These are phyloP conservation scores for Crataegus laevigata DNA, from an alignment of 306 rosid genomes.

Conservation along the genomic window DNA sequence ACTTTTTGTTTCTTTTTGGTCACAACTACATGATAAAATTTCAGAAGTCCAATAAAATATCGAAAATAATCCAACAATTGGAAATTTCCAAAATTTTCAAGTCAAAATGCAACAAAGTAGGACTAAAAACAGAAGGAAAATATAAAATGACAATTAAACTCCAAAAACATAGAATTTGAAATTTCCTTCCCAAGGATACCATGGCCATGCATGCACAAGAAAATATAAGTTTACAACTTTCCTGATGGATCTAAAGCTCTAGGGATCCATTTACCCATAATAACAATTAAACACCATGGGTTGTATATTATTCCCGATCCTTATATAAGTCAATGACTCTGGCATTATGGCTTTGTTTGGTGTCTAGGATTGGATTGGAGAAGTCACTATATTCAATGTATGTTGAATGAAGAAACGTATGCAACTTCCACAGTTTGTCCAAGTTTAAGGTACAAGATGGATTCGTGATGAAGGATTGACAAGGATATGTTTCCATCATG, in stretches of 20 bases:
- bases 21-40: not conserved
- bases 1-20: not conserved
- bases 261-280: not conserved
- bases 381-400: no score
- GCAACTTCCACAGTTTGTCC: no score
- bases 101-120: not conserved
- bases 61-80: not conserved
- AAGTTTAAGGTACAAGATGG: no score
- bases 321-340: not conserved
- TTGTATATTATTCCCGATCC: not conserved
- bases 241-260: not conserved
- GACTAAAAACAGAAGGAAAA: not conserved
- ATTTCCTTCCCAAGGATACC: not conserved
- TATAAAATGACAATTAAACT: no score
- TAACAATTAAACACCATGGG: not conserved
- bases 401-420: no score
- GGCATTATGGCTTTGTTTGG: not conserved
- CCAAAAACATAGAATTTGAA: not conserved
- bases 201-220: not conserved
- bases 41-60: not conserved
- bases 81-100: not conserved
- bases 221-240: not conserved
- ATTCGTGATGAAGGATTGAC: no score
- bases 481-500: no score
- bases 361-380: no score